Evolutionary conservation across 257 asterid species (phyloP), one percentile per base, ranked within the genome.

Genomic region (Solanum sitiens): DNA sequence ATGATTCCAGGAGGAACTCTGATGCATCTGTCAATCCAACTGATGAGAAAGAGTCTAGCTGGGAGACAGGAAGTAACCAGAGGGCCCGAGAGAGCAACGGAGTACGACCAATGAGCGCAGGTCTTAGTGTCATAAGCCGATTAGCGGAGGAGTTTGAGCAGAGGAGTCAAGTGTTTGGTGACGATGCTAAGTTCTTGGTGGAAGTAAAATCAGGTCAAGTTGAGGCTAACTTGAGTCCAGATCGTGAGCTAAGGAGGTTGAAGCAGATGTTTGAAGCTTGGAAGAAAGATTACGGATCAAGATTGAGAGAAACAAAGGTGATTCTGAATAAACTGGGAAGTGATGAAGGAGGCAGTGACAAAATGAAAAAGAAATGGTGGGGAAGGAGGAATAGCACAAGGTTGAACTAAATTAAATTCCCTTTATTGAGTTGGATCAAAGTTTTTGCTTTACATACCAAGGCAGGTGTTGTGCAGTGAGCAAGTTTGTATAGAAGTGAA

Each of bases 71-170:
- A 85, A 92, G 93, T 89, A 90, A 93, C 87, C 35, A 89, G 65
- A 93, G 95, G 88, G 87, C 50, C 59, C 92, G 92, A 9, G 94
- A 94, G 56, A 89, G 93, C 90, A 90, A 91, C 10, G 95, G 97
- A 27, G 88, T 89, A 83, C 92, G 98, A 88, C 91, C 95, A 18
- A 85, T 89, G 83, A 92, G 87, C 47, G 92, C 96, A 3, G 98
- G 99, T 40, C 86, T 94, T 42, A 92, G 95, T 80, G 99, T 94
- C 25, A 94, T 97, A 42, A 90, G 94, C 79, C 94, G 99, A 84
- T 87, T 97, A 93, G 99, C 99, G 2, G 98, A 97, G 68, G 99
- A 97, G 87, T 96, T 96, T 67, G 99, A 95, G 94, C 98, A 96
- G 85, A 93, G 99, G 92, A 95, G 99, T 82, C 96, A 94, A 86